Evolutionary conservation across 2,329 filamentous ascomycete genomes (phyloP).

Genomic region (Stenocarpella maydis): DNA sequence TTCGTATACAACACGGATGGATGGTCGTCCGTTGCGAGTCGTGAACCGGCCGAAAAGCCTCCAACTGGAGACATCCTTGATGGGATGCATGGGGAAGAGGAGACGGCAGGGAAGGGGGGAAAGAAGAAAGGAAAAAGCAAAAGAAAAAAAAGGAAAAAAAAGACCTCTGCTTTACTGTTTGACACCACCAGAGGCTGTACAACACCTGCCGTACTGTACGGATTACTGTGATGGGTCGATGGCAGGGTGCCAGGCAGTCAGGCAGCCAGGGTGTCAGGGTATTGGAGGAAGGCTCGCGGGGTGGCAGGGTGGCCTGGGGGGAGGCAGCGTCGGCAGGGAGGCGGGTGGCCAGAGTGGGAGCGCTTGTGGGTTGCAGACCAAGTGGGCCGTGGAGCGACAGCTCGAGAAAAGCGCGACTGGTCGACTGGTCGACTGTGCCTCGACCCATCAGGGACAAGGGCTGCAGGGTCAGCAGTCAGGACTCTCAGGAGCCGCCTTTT

Average conservation of each 20-base stretch:
- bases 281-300: no score
- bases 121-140: neutral
- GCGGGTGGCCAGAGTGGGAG: conserved; percentile 24
- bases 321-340: conserved; percentile 11
- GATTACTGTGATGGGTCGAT: no score
- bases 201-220: no score
- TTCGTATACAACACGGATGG: conserved; percentile 5
- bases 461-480: conserved; percentile 20
- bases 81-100: neutral
- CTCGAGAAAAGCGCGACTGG: conserved; percentile 20
- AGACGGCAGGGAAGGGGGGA: neutral
- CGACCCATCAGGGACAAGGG: conserved; percentile 17
- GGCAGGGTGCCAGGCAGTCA: no score
- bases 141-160: neutral
- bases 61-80: conserved; percentile 25
- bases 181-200: neutral
- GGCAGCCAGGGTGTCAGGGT: no score
- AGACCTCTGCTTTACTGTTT: neutral
- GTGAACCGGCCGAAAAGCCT: conserved; percentile 3
- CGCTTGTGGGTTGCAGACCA: conserved; percentile 27
- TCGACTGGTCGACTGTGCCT: conserved; percentile 25
- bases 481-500: conserved; percentile 24
- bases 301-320: neutral
- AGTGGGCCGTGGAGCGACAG: conserved; percentile 23
- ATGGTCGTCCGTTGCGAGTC: conserved; percentile 4